Evolutionary conservation across 192 early-diverging fungal genomes (phyloP), one percentile per base, ranked within the genome.

Genomic region (Phlyctochytrium planicorne): DNA sequence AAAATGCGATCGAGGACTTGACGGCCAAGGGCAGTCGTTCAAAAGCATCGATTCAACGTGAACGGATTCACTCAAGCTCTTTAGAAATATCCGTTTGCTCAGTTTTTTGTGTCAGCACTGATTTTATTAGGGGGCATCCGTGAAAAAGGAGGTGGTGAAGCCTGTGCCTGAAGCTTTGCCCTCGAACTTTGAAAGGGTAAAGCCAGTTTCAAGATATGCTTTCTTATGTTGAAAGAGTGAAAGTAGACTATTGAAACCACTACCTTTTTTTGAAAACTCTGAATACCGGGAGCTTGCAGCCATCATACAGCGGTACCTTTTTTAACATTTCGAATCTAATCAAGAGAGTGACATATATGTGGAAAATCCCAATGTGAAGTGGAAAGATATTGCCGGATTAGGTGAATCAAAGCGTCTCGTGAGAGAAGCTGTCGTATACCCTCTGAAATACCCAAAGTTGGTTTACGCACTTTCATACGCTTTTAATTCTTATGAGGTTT

Each of bases 371-470:
- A 78, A 78, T 34, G 75, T 84, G 20, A 71, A 60, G 12, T 86
- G 71, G 72, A 27, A 36, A n/a, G 80, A 80, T 50, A 86, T 86
- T 64, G 75, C 80, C 2, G 84, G 84, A 3, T 67, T 84, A 10
- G 59, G 53, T 2, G 60, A 66, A 23, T 71, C 82, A 14, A 86
- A 86, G 53, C 60, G 78, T 30, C 72, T 86, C 3, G 65, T 81
- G 2, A 75, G 77, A 60, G 84, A 85, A 65, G 74, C 84, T 2
- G 74, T 85, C 17, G 84, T 85, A 24, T 82, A 82, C 35, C 84
- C 84, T 6, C 62, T 80, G 29, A 67, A 70, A 50, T 85, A 73
- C 53, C 83, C 83, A 50, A 29, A 73, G 78, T 81, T 17, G 40
- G 34, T 27, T n/a, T 27, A 61, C 17, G 17, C 27, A 1, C 29